A percentile compares a stretch with the other conserved stretches of the same genome.
Evolutionary conservation across 1,284 basidiomycete genomes (phyloP).

Genomic region (Cerrena zonata): DNA sequence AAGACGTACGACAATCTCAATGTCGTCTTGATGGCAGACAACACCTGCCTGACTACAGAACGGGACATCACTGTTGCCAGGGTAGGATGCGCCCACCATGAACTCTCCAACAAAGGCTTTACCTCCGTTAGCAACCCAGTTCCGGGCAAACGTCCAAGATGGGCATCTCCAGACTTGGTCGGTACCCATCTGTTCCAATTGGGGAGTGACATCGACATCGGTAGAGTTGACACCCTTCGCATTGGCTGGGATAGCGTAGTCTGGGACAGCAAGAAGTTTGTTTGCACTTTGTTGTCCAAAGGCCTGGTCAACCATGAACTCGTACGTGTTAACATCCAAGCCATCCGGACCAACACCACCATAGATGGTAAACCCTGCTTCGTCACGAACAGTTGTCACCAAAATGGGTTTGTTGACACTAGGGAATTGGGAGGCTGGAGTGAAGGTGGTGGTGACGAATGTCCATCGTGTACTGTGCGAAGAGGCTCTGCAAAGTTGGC

Average conservation of each 20-base stretch:
- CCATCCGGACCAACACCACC: conserved; percentile 30
- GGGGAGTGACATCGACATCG: conserved; percentile 44
- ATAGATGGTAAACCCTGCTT: conserved; percentile 62
- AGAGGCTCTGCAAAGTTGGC: conserved; percentile 55
- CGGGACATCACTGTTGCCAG: conserved; percentile 48
- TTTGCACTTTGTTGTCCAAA: conserved; percentile 47
- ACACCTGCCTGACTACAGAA: conserved; percentile 50
- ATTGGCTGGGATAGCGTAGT: conserved; percentile 43
- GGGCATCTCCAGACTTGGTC: conserved; percentile 70
- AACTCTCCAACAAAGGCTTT: conserved; percentile 66
- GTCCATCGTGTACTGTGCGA: conserved; percentile 55
- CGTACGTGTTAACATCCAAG: conserved; percentile 38
- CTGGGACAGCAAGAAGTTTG: conserved; percentile 40
- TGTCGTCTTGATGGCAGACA: conserved; percentile 73
- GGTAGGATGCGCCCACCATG: conserved; percentile 63
- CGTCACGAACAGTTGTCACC: conserved; percentile 64
- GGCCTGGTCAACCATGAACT: conserved; percentile 35
- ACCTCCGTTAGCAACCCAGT: conserved; percentile 61
- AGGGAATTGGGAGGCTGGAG: conserved; percentile 52
- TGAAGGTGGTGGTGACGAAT: conserved; percentile 54
- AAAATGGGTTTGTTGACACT: conserved; percentile 58
- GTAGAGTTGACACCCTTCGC: conserved; percentile 12
- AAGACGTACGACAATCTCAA: conserved; percentile 59
- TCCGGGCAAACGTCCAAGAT: conserved; percentile 61
- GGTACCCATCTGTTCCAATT: conserved; percentile 58